Evolutionary conservation across 768 basidiomycete species (phyloP).

Genomic region (Leccinum obscurum): DNA sequence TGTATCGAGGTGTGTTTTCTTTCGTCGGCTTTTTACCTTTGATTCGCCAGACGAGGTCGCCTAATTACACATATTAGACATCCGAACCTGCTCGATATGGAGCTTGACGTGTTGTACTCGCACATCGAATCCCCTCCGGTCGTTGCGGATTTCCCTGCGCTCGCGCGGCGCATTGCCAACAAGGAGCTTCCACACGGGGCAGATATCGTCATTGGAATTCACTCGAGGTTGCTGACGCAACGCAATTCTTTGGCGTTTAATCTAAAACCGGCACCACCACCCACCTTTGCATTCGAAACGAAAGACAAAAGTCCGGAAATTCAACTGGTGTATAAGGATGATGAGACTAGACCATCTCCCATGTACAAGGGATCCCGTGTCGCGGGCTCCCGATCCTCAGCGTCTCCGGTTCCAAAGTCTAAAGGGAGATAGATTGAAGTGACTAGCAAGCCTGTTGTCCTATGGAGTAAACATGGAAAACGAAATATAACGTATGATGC

Average conservation of each 20-base stretch:
- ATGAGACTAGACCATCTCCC: too few relatives aligned
- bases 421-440: too few relatives aligned
- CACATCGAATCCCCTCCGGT: constrained; percentile 21
- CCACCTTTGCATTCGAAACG: too few relatives aligned
- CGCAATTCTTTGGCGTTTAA: neutral
- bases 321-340: too few relatives aligned
- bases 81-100: constrained; percentile 20
- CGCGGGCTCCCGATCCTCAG: too few relatives aligned
- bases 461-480: too few relatives aligned
- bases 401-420: too few relatives aligned
- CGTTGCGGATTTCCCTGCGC: constrained; percentile 10
- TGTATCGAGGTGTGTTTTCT: constrained; percentile 13
- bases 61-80: constrained; percentile 4
- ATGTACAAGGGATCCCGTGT: too few relatives aligned
- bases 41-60: neutral
- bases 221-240: neutral
- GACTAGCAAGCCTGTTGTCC: too few relatives aligned
- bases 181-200: constrained; percentile 13
- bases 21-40: neutral
- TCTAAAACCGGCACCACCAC: too few relatives aligned
- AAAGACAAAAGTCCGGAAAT: too few relatives aligned
- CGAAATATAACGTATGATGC: too few relatives aligned
- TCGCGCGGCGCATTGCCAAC: constrained; percentile 18
- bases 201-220: neutral
- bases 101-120: constrained; percentile 20